Evolutionary conservation across 208 protist genomes (phyloP), one percentile per base, ranked within the genome.

Genomic region (Leishmania turanica): DNA sequence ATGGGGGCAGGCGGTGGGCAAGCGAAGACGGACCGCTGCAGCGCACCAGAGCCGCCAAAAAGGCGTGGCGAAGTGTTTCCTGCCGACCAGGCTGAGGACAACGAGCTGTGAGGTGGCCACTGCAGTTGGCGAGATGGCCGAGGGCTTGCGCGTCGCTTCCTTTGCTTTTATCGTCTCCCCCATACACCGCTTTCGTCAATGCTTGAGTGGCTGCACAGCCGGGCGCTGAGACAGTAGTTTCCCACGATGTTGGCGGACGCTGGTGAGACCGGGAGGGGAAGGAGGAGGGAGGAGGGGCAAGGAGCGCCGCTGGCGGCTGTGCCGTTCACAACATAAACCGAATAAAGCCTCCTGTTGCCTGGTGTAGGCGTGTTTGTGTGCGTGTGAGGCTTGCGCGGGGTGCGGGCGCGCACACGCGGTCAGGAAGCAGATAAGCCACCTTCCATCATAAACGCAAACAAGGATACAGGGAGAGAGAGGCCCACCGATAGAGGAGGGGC

Each of bases 41-140:
- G 49, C 1, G 62, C 72, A 58, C 17, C 15, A 2, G 56, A 27
- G 24, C 53, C 19, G 53, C 31, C 53, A 40, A 13, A 21, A 31
- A 65, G 56, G 21, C 27, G 37, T 24, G 34, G 74, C 21, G 74
- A 77, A 49, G 19, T 77, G 19, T 77, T 77, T 37, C 74, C 74
- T 13, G 74, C 53, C 7, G 24, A 77, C 13, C 53, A 77, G 24
- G 37, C 13, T 21, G 74, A 40, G 15, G 53, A 53, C 19, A 64
- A 37, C 21, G 34, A 66, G 6, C n/a, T 13, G 74, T 77, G 74
- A 77, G 69, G 69, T 27, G 15, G 45, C 24, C 45, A 53, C 47
- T 73, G 45, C 45, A 51, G 69, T 73, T 9, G 69, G 8, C 9
- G 21, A 34, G 21, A 13, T 73, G 69, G 45, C 45, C 69, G 69